Base-by-base conservation (phyloP, 805 yeast genomes). In the Yamadazyma ubonensis region DNA sequence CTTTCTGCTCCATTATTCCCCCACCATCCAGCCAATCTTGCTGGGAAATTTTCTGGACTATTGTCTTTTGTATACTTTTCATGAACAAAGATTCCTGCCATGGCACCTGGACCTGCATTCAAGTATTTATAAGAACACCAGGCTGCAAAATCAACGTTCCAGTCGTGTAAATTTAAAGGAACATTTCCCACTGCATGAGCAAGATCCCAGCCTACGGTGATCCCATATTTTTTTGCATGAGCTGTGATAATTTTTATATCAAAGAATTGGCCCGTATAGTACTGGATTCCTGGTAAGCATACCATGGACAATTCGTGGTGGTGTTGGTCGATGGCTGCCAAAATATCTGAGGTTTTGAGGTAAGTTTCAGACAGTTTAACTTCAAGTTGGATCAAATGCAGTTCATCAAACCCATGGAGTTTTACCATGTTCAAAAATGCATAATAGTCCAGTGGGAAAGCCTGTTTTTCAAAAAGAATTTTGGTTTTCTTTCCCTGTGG, bases 21-120 rank as follows among this genome's bases (percentile, higher is more conserved):
- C 96, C 97, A 90, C 98, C 98, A 90, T 0, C 98, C 98, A 0
- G 96, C 95, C 36, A 87, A 66, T 44, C 97, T 69, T 1, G 96
- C 86, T 27, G 70, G 51, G 50, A 67, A 71, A 15, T 54, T 53
- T 8, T 52, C 52, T 11, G 44, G 45, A 10, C 67, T 47, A 33
- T 63, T 58, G 33, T 54, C 40, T 29, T 53, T 48, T 14, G 73
- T 64, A 46, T 58, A 64, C 45, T 61, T 71, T 46, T 79, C 83
- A 57, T 90, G 81, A 27, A 90, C 82, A 53, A 78, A 90, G 16
- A 87, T 72, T 1, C 96, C 96, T 5, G 89, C 96, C 48, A 89
- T 86, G 4, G 81, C 91, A 33, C 98, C 98, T 0, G 98, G 96
- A 0, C 98, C 98, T 3, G 95, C 61, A 57, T 91, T 91, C 47